Evolutionary conservation across 2,329 filamentous ascomycete species (phyloP).

Genomic region (Fusarium ambrosium): DNA sequence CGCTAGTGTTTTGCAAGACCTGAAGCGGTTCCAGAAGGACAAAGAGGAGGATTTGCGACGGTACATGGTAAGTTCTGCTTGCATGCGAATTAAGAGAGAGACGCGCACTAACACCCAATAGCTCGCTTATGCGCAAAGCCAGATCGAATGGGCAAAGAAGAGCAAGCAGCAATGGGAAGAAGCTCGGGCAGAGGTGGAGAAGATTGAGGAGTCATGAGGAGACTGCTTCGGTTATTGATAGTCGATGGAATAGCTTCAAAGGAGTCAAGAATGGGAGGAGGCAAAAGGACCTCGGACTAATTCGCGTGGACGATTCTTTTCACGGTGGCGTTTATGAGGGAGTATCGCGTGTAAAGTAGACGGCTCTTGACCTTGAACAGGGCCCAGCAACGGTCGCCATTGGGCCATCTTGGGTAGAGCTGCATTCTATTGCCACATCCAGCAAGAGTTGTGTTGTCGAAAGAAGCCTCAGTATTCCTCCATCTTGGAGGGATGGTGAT

Average conservation of each 20-base stretch:
- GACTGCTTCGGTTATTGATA: conserved; percentile 5
- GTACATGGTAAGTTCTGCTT: conserved; percentile 84
- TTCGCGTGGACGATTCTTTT: conserved; percentile 25
- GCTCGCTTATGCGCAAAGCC: conserved; percentile 92
- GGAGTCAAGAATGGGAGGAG: conserved; percentile 19
- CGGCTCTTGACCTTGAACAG: conserved; percentile 4
- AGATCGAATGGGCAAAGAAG: conserved; percentile 94
- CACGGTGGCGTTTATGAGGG: conserved; percentile 10
- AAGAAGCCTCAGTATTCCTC: not conserved
- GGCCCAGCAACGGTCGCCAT: not conserved
- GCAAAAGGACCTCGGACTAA: conserved; percentile 34
- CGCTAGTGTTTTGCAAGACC: conserved; percentile 85
- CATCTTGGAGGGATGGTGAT: not conserved
- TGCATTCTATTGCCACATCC: not conserved
- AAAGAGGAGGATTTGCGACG: conserved; percentile 94
- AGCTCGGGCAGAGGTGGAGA: conserved; percentile 86
- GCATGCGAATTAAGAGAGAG: not conserved
- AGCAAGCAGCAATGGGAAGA: conserved; percentile 94
- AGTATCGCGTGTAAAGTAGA: conserved; percentile 19
- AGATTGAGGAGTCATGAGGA: conserved; percentile 77
- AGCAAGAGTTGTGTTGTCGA: not conserved
- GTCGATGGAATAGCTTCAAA: conserved; percentile 16
- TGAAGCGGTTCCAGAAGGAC: conserved; percentile 92
- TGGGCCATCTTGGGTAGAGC: not conserved
- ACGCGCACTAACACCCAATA: conserved; percentile 55